Conservation (phyloP, 306 rosid genomes). For the Cicer cuneatum region DNA sequence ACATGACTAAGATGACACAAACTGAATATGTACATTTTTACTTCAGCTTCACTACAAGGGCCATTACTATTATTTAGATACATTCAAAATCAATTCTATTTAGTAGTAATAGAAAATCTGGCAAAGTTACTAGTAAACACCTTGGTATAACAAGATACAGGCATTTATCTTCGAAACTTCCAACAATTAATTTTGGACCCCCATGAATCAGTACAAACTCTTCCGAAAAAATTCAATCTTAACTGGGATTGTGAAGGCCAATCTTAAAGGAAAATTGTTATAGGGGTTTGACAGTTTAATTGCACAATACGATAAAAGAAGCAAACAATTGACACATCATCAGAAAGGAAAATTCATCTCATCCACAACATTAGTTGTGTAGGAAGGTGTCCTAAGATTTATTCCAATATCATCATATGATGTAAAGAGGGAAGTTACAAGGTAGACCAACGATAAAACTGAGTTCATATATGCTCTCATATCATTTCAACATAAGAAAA, state of each 20-base stretch:
- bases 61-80: too few relatives aligned
- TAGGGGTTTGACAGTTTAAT: too few relatives aligned
- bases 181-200: slow-evolving; percentile 59
- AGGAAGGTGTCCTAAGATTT: slow-evolving; percentile 69
- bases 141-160: background rate
- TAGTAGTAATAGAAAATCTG: background rate
- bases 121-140: slow-evolving; percentile 13
- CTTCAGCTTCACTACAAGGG: too few relatives aligned
- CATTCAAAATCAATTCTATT: too few relatives aligned
- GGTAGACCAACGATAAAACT: too few relatives aligned
- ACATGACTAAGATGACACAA: too few relatives aligned
- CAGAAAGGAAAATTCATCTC: slow-evolving; percentile 52
- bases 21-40: too few relatives aligned
- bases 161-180: slow-evolving; percentile 86
- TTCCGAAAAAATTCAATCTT: slow-evolving; percentile 41
- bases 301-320: too few relatives aligned
- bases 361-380: slow-evolving; percentile 54
- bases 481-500: too few relatives aligned
- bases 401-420: slow-evolving; percentile 58
- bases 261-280: too few relatives aligned
- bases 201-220: slow-evolving; percentile 91
- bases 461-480: too few relatives aligned
- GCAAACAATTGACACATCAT: slow-evolving; percentile 24
- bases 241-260: slow-evolving; percentile 90
- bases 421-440: too few relatives aligned